Conservation (phyloP, 2,329 filamentous ascomycete genomes). For the Chrysoporthe puriensis region DNA sequence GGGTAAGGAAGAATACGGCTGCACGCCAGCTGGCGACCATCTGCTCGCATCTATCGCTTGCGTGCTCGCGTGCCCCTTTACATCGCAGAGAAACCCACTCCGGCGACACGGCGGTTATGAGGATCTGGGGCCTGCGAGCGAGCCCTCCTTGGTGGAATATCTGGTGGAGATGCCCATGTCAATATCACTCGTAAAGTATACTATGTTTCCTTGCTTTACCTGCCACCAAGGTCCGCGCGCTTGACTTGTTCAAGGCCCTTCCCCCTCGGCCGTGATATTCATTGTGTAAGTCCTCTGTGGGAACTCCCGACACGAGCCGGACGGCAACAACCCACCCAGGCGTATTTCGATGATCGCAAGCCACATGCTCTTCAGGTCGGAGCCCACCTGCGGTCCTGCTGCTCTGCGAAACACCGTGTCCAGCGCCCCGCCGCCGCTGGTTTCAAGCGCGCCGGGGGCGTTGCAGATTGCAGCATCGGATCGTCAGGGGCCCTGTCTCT, state of each 20-base stretch:
- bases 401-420: neutral
- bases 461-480: neutral
- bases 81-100: no score
- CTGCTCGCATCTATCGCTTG: neutral
- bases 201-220: no score
- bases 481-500: neutral
- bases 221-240: no score
- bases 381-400: neutral
- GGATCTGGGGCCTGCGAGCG: no score
- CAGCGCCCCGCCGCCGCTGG: slow-evolving; percentile 2
- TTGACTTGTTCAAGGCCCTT: no score
- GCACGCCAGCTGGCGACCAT: neutral
- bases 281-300: no score
- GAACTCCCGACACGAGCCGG: neutral
- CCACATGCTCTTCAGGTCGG: neutral
- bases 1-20: no score
- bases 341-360: neutral
- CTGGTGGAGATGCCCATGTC: no score
- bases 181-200: no score
- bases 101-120: no score
- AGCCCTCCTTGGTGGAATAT: no score
- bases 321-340: neutral
- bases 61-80: neutral
- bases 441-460: neutral
- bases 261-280: no score